Evolutionary conservation across 306 rosid species (phyloP).

Genomic region (Rosa persica): DNA sequence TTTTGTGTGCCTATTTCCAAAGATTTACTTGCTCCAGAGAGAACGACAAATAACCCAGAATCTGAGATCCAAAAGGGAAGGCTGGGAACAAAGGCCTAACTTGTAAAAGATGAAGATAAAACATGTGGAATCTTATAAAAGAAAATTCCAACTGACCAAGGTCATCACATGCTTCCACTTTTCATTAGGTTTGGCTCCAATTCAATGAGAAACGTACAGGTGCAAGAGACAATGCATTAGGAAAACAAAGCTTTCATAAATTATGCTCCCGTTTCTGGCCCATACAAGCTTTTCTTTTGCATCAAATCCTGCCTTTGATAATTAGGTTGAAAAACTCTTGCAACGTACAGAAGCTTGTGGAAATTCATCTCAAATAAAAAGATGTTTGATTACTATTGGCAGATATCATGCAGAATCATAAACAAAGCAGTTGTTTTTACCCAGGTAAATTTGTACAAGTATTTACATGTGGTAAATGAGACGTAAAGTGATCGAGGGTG

Average conservation of each 20-base stretch:
- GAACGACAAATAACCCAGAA: not conserved
- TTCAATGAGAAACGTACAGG: not conserved
- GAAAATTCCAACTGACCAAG: not conserved
- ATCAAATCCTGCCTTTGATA: not conserved
- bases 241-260: not conserved
- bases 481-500: not conserved
- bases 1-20: not conserved
- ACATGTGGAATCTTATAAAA: not conserved
- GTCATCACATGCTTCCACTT: not conserved
- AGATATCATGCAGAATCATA: not conserved
- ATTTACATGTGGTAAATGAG: not conserved
- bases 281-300: constrained; percentile 1
- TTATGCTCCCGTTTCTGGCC: not conserved
- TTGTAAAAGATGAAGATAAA: not conserved
- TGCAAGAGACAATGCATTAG: not conserved
- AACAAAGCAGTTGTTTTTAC: not conserved
- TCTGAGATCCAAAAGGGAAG: not conserved
- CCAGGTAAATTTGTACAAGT: not conserved
- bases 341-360: not conserved
- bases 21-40: not conserved
- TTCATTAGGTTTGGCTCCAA: not conserved
- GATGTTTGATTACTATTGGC: not conserved
- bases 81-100: not conserved
- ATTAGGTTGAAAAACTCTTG: not conserved
- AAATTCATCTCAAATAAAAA: not conserved